These are phyloP conservation scores for Inga oerstediana DNA, from an alignment of 306 rosid species.

Conservation along the genomic window DNA sequence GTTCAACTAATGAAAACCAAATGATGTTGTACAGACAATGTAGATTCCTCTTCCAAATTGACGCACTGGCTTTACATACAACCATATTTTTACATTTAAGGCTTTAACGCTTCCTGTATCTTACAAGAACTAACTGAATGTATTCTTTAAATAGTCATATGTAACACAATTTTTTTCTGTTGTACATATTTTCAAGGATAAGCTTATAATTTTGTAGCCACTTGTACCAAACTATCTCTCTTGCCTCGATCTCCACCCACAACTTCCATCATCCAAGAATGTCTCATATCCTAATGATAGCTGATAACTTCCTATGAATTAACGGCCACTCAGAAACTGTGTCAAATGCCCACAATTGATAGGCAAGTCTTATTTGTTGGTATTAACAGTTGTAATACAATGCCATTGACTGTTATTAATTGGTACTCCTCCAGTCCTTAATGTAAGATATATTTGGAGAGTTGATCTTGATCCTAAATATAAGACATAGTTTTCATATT, in stretches of 20 bases:
- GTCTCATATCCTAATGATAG: background rate
- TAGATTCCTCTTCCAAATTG: background rate
- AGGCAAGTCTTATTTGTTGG: background rate
- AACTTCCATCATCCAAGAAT: background rate
- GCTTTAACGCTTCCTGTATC: conserved; percentile 12
- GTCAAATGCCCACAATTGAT: background rate
- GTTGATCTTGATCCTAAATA: no score
- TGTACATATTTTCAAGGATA: background rate
- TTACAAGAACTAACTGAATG: background rate
- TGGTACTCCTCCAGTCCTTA: no score
- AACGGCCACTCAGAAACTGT: conserved; percentile 8
- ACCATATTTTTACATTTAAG: background rate
- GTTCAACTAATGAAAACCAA: conserved; percentile 15
- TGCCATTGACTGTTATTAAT: background rate
- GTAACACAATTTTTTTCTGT: background rate
- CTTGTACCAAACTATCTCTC: background rate
- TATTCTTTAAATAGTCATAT: background rate
- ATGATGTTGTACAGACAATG: background rate
- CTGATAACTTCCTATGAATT: background rate
- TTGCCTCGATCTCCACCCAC: background rate
- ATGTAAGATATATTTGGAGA: no score
- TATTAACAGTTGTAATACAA: background rate
- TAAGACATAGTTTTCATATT: no score
- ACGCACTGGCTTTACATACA: background rate
- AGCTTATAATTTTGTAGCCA: background rate